These are phyloP conservation scores for Brettanomyces anomalus DNA, from an alignment of 805 yeast species.

Conservation along the genomic window DNA sequence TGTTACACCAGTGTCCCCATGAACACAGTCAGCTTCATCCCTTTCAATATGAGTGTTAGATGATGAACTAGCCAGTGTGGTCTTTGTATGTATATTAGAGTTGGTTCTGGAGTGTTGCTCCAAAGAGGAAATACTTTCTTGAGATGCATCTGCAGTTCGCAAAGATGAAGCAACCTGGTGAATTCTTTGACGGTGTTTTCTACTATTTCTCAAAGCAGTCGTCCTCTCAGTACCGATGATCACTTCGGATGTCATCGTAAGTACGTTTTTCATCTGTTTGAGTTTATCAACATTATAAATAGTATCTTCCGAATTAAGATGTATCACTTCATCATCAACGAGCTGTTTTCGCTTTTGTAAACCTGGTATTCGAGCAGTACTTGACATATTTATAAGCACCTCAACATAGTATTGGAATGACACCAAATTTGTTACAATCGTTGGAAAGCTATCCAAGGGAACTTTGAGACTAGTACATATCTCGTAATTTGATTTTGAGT, in stretches of 20 bases:
- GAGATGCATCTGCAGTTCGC: too few relatives aligned
- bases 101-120: too few relatives aligned
- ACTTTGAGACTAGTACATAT: slow-evolving; percentile 57
- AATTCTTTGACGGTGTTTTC: neutral
- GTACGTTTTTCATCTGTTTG: slow-evolving; percentile 66
- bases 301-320: slow-evolving; percentile 12
- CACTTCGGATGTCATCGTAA: slow-evolving; percentile 74
- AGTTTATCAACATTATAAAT: slow-evolving; percentile 74
- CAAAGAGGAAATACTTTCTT: too few relatives aligned
- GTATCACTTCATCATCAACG: slow-evolving; percentile 19
- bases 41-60: too few relatives aligned
- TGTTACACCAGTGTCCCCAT: too few relatives aligned
- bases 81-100: too few relatives aligned
- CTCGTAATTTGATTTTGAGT: slow-evolving; percentile 39
- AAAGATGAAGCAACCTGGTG: too few relatives aligned
- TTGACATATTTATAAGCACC: slow-evolving; percentile 72
- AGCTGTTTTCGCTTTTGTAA: slow-evolving; percentile 9
- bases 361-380: slow-evolving; percentile 21
- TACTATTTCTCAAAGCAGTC: slow-evolving; percentile 16
- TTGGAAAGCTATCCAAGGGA: slow-evolving; percentile 82
- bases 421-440: slow-evolving; percentile 61
- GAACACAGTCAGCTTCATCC: too few relatives aligned
- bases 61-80: too few relatives aligned
- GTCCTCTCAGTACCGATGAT: slow-evolving; percentile 71
- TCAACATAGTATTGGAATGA: slow-evolving; percentile 81